Evolutionary conservation across 164 flowering plant species (phyloP).

Genomic region (Magnolia kwangsiensis): DNA sequence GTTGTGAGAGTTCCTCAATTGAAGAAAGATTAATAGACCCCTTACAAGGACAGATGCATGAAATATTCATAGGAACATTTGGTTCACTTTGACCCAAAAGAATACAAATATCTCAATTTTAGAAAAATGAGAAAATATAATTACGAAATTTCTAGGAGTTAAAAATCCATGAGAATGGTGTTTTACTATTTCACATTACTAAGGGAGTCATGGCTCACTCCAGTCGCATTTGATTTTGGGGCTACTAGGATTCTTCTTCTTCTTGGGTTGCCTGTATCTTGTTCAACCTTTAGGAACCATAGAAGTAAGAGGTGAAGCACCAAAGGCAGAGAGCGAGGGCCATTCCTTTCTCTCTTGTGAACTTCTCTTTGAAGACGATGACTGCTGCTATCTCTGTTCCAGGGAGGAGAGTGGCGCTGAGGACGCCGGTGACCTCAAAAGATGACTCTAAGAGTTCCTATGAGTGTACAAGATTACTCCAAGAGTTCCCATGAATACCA

Average conservation of each 20-base stretch:
- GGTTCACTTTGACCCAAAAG: too few relatives aligned
- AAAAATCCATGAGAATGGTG: too few relatives aligned
- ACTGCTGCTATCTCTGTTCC: constrained; percentile 15
- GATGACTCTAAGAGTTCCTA: too few relatives aligned
- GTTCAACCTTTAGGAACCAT: constrained; percentile 12
- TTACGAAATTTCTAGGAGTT: too few relatives aligned
- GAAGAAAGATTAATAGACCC: too few relatives aligned
- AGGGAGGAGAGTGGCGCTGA: constrained; percentile 15
- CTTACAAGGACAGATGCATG: too few relatives aligned
- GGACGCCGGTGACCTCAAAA: constrained; percentile 9
- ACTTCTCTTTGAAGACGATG: constrained; percentile 18
- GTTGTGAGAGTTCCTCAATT: too few relatives aligned
- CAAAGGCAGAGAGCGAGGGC: constrained; percentile 15
- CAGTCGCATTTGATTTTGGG: not conserved
- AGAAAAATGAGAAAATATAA: too few relatives aligned
- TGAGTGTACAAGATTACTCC: constrained; percentile 16
- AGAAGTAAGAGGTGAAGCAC: constrained; percentile 23
- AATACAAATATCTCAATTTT: too few relatives aligned
- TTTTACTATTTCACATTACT: too few relatives aligned
- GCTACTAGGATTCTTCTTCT: not conserved
- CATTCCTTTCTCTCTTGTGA: constrained; percentile 21
- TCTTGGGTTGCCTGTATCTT: not conserved
- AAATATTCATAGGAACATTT: too few relatives aligned
- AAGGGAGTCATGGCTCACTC: too few relatives aligned
- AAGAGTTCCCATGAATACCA: constrained; percentile 9